Base-by-base conservation (phyloP, 1,284 basidiomycete species). In the Marasmius oreades region DNA sequence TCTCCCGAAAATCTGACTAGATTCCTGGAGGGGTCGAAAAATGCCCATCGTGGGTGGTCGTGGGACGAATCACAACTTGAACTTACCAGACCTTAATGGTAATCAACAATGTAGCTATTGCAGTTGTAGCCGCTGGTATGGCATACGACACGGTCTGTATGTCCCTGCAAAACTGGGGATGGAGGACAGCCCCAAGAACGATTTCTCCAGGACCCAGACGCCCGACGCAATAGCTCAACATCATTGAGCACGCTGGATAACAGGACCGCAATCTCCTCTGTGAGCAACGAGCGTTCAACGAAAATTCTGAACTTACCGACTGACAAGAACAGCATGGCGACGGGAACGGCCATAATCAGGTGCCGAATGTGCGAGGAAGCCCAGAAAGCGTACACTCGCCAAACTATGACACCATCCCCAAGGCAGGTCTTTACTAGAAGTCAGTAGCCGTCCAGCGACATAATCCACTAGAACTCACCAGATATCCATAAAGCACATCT, bases 151-250 rank as follows among this genome's bases (percentile, higher is more conserved):
- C 51, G 6, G 26, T 22, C 39, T 57, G 55, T 26, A 36, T 50
- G 31, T 57, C 53, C 51, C 23, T 36, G 37, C 55, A 57, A 16
- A 57, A 57, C 16, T 22, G 14, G 2, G 55, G 55, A 12, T 36
- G 31, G 12, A 12, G 24, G 48, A 57, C 53, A 20, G 33, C 14
- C 8, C 55, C 55, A n/a, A 53, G 39, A 37, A 53, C 51, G 16
- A 57, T 57, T 7, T 53, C 42, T 5, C 51, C 36, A 31, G 28
- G 28, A 5, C 51, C 55, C 20, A 51, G 23, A 18, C 23, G 33
- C 8, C 34, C 55, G 24, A 53, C 51, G 43, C 55, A 57, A n/a
- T 53, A 57, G 22, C 37, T 57, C 24, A 57, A 34, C 52, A 57
- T 45, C 44, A 45, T 45, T 11, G 23, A 22, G 12, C n/a, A 45